Percentiles rank a stretch among this genome's conserved stretches.
Evolutionary conservation across 805 yeast species (phyloP).

Genomic region (Saccharomycopsis fermentans): DNA sequence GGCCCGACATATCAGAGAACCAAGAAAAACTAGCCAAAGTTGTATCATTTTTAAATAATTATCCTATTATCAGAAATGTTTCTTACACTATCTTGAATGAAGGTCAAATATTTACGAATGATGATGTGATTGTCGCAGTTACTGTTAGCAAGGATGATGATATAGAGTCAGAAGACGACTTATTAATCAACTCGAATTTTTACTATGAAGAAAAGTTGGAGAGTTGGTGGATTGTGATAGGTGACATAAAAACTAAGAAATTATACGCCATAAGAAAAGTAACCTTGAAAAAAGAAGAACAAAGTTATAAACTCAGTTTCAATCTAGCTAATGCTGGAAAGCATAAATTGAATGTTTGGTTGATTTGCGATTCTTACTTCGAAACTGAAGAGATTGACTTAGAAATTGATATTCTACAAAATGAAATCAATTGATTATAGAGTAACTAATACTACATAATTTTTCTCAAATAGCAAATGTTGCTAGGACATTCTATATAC

Average conservation of each 20-base stretch:
- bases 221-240: slow-evolving; percentile 84
- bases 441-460: neutral
- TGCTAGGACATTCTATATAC: too few relatives aligned
- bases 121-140: slow-evolving; percentile 31
- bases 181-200: slow-evolving; percentile 45
- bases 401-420: neutral
- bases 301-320: slow-evolving; percentile 43
- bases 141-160: slow-evolving; percentile 67
- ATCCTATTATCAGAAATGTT: slow-evolving; percentile 69
- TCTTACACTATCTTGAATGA: slow-evolving; percentile 39
- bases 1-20: slow-evolving; percentile 27
- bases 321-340: slow-evolving; percentile 51
- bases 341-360: slow-evolving; percentile 63
- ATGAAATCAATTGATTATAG: neutral
- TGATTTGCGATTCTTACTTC: slow-evolving; percentile 83
- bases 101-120: slow-evolving; percentile 31
- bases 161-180: slow-evolving; percentile 42
- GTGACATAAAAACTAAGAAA: slow-evolving; percentile 49
- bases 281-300: slow-evolving; percentile 40
- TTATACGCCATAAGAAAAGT: slow-evolving; percentile 67
- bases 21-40: slow-evolving; percentile 47
- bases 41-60: slow-evolving; percentile 81
- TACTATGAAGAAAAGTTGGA: slow-evolving; percentile 56
- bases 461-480: neutral
- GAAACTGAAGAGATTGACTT: slow-evolving; percentile 58